Base-by-base conservation (phyloP, 441 rosid species). In the Francoa sonchifolia region DNA sequence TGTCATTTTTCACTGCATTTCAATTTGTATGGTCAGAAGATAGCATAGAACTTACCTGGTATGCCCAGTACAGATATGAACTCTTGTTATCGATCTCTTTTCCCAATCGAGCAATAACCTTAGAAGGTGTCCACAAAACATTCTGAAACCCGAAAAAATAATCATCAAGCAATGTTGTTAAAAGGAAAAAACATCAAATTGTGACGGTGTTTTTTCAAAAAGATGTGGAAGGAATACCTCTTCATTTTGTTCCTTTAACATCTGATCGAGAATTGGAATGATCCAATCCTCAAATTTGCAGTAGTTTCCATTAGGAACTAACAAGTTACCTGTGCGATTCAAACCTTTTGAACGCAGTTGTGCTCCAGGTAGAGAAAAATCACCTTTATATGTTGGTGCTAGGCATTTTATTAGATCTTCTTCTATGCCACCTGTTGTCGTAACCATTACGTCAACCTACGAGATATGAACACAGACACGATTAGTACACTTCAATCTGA, bases 251-350 rank as follows among this genome's bases (percentile, higher is more conserved):
- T 88, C 97, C 61, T 79, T 77, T 71, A 81, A 54, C 94, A 88
- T 84, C 57, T 74, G 66, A 33, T 88, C 88, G 42, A 81, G 78
- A 61, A 88, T 74, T 1, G 95, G 97, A 58, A 81, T 65, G 41
- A 88, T 73, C 97, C 97, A 88, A 54, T 81, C 90, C 74, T 84
- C 90, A 65, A 88, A 84, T 66, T 84, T 88, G 71, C 95, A 84
- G 56, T 84, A 81, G 67, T 84, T 88, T 25, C 71, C 90, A 66
- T 84, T 81, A 19, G 97, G 95, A 73, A 83, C 81, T 61, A 84
- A 55, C 61, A 88, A 64, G 59, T 88, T 88, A 33, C 95, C 97
- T 33, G 81, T 84, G 36, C 95, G 77, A 54, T 88, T 84, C 68
- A 84, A 54, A 21, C 97, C 97, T 61, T 74, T 78, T 2, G 94